A percentile compares a stretch with the other conserved stretches of the same genome.
Conservation (phyloP, 257 asterid species). For the Plantago ovata region DNA sequence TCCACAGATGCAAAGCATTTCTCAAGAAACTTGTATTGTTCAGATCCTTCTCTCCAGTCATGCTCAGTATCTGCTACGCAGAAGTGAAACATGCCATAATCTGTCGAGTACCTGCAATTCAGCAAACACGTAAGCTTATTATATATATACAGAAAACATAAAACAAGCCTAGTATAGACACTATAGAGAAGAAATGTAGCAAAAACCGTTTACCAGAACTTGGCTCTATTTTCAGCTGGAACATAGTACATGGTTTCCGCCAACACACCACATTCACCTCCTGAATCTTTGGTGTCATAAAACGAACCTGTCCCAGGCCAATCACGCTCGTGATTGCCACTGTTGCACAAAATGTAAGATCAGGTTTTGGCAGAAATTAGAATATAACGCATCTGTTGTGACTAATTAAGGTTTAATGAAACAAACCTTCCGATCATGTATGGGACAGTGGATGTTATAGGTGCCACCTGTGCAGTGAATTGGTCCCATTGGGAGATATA, state of each 20-base stretch:
- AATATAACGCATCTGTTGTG: neutral
- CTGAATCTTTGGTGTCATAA: constrained; percentile 57
- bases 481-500: constrained; percentile 89
- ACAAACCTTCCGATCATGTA: constrained; percentile 87
- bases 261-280: constrained; percentile 75
- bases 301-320: constrained; percentile 74
- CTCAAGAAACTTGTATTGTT: constrained; percentile 50
- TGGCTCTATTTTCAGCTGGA: constrained; percentile 76
- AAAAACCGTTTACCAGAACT: constrained; percentile 42
- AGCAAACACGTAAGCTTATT: neutral
- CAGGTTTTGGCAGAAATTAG: neutral
- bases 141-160: neutral
- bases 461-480: constrained; percentile 83
- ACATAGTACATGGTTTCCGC: constrained; percentile 73
- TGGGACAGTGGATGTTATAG: constrained; percentile 71
- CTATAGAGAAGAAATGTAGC: neutral
- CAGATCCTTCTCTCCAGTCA: constrained; percentile 61
- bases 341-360: constrained; percentile 19
- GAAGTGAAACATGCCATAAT: constrained; percentile 69
- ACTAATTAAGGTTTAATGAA: neutral
- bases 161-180: neutral
- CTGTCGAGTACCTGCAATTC: constrained; percentile 59
- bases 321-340: constrained; percentile 79
- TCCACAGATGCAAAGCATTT: constrained; percentile 49
- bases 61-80: constrained; percentile 60